Conservation (phyloP, 257 asterid species). For the Osmanthus fragrans region DNA sequence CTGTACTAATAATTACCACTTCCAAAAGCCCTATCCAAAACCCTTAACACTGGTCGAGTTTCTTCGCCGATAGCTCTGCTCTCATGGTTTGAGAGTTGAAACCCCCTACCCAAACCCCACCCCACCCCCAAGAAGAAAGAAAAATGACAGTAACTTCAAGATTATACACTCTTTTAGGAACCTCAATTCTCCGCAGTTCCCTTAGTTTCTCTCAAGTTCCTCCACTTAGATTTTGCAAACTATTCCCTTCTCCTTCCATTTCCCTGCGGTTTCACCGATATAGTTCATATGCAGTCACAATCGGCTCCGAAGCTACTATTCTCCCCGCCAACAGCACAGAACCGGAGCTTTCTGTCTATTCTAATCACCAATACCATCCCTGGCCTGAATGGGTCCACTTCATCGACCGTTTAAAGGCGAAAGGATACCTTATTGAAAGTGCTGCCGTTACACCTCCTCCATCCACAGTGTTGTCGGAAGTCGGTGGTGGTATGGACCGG, state of each 20-base stretch:
- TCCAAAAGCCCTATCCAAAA: neutral
- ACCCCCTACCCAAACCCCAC: neutral
- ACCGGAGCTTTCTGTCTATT: slow-evolving; percentile 15
- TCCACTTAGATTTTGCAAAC: slow-evolving; percentile 26
- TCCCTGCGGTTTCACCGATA: slow-evolving; percentile 43
- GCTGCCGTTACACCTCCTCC: slow-evolving; percentile 8
- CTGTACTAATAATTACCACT: neutral
- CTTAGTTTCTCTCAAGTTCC: slow-evolving; percentile 25
- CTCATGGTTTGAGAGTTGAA: slow-evolving; percentile 2
- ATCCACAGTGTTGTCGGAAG: slow-evolving; percentile 12
- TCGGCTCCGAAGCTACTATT: slow-evolving; percentile 26
- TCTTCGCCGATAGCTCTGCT: neutral
- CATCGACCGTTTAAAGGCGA: slow-evolving; percentile 64
- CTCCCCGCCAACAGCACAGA: slow-evolving; percentile 19
- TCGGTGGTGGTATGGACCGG: slow-evolving; percentile 25
- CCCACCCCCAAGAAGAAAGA: neutral
- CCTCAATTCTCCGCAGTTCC: slow-evolving; percentile 46
- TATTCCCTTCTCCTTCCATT: slow-evolving; percentile 18
- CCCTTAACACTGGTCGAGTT: slow-evolving; percentile 20
- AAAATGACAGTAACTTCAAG: slow-evolving; percentile 46
- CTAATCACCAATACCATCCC: slow-evolving; percentile 43
- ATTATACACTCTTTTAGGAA: slow-evolving; percentile 47
- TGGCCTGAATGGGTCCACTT: slow-evolving; percentile 97
- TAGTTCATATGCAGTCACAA: slow-evolving; percentile 44
- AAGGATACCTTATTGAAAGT: slow-evolving; percentile 52